A percentile compares a stretch with the other conserved stretches of the same genome.
These are phyloP conservation scores for Lepiota subincarnata DNA, from an alignment of 768 basidiomycete species.

Conservation along the genomic window DNA sequence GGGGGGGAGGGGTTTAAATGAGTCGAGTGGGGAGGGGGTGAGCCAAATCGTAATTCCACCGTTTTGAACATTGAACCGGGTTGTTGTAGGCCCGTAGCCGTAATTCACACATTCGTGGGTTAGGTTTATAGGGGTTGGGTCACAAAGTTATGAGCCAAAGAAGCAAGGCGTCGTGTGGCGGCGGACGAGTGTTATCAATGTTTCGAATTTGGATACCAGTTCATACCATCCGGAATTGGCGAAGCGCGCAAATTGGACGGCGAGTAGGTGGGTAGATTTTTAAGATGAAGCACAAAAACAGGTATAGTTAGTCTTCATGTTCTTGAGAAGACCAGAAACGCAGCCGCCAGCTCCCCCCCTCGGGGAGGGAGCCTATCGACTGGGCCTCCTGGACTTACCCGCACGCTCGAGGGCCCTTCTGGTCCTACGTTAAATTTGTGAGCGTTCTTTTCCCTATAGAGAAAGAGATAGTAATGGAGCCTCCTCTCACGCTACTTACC, in stretches of 20 bases:
- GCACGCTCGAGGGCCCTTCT: constrained; percentile 82
- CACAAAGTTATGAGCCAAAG: constrained; percentile 4
- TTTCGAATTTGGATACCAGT: not conserved
- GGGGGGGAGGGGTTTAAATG: too few species aligned
- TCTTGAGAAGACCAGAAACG: not conserved
- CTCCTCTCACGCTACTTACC: constrained; percentile 40
- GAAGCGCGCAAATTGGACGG: not conserved
- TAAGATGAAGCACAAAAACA: not conserved
- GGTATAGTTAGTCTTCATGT: constrained; percentile 1
- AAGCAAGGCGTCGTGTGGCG: not conserved
- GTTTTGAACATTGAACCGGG: constrained; percentile 1
- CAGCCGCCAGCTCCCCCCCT: not conserved
- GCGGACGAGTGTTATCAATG: not conserved
- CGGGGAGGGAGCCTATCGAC: not conserved
- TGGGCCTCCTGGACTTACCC: constrained; percentile 56
- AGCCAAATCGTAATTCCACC: not conserved
- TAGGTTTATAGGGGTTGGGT: not conserved
- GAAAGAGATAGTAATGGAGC: constrained; percentile 1
- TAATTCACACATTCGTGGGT: not conserved
- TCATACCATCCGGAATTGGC: not conserved
- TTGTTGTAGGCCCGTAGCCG: not conserved
- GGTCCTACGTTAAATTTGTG: constrained; percentile 53
- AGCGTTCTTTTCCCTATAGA: constrained; percentile 9
- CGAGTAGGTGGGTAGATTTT: not conserved
- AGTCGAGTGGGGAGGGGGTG: too few species aligned